Evolutionary conservation across 768 basidiomycete species (phyloP).

Genomic region (Amanita rimosa): DNA sequence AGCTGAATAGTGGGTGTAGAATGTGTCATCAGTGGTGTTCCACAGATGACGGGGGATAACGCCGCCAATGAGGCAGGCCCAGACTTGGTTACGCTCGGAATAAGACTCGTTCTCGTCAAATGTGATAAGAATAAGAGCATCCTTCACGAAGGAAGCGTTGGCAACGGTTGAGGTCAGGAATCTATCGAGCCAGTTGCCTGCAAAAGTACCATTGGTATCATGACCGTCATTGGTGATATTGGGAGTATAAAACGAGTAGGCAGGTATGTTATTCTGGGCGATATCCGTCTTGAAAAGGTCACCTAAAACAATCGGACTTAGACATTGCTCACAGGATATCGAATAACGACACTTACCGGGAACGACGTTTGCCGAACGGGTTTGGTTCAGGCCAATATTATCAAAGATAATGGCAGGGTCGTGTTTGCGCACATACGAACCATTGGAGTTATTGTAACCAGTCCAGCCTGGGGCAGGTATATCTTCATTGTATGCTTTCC

Average conservation of each 20-base stretch:
- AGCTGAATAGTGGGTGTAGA: slow-evolving; percentile 53
- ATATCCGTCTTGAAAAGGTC: slow-evolving; percentile 36
- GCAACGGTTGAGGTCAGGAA: slow-evolving; percentile 43
- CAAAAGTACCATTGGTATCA: slow-evolving; percentile 43
- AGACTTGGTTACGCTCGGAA: slow-evolving; percentile 35
- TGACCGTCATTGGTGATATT: slow-evolving; percentile 52
- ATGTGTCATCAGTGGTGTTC: slow-evolving; percentile 38
- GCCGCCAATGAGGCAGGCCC: slow-evolving; percentile 27
- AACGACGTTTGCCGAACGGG: slow-evolving; percentile 32
- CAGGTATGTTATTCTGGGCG: slow-evolving; percentile 35
- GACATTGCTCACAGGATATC: too few relatives aligned
- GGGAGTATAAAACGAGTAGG: slow-evolving; percentile 54
- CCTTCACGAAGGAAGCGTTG: slow-evolving; percentile 34
- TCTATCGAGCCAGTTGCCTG: slow-evolving; percentile 31
- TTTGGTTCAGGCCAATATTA: slow-evolving; percentile 30
- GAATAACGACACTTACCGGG: slow-evolving; percentile 43
- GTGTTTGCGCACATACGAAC: slow-evolving; percentile 20
- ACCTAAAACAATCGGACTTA: neutral
- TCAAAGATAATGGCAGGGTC: slow-evolving; percentile 38
- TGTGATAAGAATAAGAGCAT: slow-evolving; percentile 47
- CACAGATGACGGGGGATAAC: slow-evolving; percentile 29
- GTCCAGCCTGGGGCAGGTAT: slow-evolving; percentile 38
- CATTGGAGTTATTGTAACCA: slow-evolving; percentile 24
- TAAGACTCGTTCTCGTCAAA: slow-evolving; percentile 46
- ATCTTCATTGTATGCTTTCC: slow-evolving; percentile 55